A percentile compares a stretch with the other conserved stretches of the same genome.
phyloP scores from a whole-genome alignment of 1,139 yeast species.

The Zygotorulaspora mrakii region DNA sequence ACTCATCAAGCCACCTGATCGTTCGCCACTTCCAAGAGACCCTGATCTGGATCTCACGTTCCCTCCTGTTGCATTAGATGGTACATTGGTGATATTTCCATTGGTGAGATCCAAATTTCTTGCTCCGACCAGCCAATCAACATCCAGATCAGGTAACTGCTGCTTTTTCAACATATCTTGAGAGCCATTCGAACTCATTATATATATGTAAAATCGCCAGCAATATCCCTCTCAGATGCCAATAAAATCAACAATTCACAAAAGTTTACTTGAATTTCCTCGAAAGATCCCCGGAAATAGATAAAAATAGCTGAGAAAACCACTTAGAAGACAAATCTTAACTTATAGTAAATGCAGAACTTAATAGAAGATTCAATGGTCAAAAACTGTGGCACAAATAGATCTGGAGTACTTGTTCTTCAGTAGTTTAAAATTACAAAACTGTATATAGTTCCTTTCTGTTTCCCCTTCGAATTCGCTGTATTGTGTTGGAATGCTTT shows the following conservation, averaged over 20 bases:
- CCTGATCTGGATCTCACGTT: conserved; percentile 7
- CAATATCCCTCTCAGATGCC: no score
- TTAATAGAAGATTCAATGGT: no score
- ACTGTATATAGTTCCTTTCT: no score
- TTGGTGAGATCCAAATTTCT: conserved; percentile 9
- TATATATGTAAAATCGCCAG: not conserved
- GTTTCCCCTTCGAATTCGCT: conserved; percentile 3
- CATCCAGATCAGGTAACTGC: conserved; percentile 13
- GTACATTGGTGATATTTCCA: conserved; percentile 3
- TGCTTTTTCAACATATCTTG: conserved; percentile 18
- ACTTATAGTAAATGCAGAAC: no score
- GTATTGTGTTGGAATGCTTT: not conserved
- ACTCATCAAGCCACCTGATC: conserved; percentile 4
- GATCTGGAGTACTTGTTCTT: no score
- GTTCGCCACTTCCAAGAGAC: conserved; percentile 13
- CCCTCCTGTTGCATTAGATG: not conserved
- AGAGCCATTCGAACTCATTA: conserved; percentile 15
- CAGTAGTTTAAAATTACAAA: no score
- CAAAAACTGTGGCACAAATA: no score
- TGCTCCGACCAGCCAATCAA: conserved; percentile 18
- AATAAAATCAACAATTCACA: no score
- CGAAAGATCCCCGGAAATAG: no score
- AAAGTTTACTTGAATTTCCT: no score
- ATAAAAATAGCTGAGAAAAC: no score
- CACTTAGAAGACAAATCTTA: no score